Base-by-base conservation (phyloP, 2,329 filamentous ascomycete genomes). In the Waltergamsia citrina region DNA sequence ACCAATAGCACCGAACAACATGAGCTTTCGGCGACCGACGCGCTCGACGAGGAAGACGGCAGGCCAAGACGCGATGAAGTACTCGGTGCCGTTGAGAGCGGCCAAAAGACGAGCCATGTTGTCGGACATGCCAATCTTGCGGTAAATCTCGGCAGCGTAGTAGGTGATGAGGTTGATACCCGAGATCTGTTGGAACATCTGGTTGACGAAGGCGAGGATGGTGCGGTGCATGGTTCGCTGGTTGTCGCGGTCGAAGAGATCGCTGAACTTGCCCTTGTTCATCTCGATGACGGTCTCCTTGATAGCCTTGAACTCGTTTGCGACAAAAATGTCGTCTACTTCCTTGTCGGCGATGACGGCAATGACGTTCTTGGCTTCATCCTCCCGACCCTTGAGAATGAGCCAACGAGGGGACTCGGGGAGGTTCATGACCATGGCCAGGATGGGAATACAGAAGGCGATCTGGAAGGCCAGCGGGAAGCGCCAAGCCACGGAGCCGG, bases 241-340 rank as follows among this genome's bases (percentile, higher is more conserved):
- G 35, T 68, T 53, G 18, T 69, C 66, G 7, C 71, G 63, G 10
- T 59, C 67, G 46, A 80, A 78, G 54, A 80, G 67, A 34, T 76
- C 63, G 3, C 48, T 49, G 63, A 71, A 80, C 3, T 65, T 71
- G 4, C 72, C 65, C 34, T 81, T 78, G 20, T 75, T 78, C 34
- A 66, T 61, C 49, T 87, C 81, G n/a, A 75, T 57, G n/a, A 83
- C 78, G 1, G 81, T 74, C 34, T 78, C 71, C 42, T 71, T 71
- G 48, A 81, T 81, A 39, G 76, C 69, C 29, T 62, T 59, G 49
- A 71, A 75, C 46, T 80, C 74, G 11, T 59, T 55, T 12, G 73
- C 53, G 29, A 82, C 70, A 49, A 65, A 75, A 2, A 71, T 69
- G n/a, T 73, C 68, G 32, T 73, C 67, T 3, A 50, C 46, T 6